phyloP scores from a whole-genome alignment of 805 yeast genomes.

The Yarrowia sp. region DNA sequence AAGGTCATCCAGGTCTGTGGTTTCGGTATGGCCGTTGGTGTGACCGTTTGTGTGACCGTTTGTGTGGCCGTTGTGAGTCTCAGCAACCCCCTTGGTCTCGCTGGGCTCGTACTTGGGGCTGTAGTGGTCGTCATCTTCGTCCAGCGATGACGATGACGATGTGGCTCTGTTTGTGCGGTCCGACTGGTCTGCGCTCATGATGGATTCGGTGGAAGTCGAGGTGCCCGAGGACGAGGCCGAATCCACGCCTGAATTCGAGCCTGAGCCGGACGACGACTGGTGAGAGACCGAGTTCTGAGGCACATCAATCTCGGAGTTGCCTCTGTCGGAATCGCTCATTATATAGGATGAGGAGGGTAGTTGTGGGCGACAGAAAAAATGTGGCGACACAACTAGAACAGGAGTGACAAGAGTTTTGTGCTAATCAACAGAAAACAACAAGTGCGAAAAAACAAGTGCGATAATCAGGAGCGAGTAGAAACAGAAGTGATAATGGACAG shows the following conservation, averaged over 20 bases:
- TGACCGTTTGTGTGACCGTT: background rate
- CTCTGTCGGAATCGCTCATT: constrained; percentile 17
- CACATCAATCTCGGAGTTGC: constrained; percentile 17
- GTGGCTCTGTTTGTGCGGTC: constrained; percentile 12
- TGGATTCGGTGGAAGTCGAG: constrained; percentile 28
- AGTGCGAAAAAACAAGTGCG: background rate
- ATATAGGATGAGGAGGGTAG: background rate
- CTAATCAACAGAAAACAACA: background rate
- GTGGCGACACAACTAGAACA: constrained; percentile 9
- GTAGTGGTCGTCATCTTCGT: constrained; percentile 39
- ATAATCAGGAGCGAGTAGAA: background rate
- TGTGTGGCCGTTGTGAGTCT: background rate
- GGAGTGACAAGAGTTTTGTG: background rate
- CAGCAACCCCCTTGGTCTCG: background rate
- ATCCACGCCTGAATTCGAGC: constrained; percentile 7
- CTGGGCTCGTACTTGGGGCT: constrained; percentile 35
- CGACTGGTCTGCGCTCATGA: constrained; percentile 26
- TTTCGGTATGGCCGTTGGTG: too few species aligned
- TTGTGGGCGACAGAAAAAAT: constrained; percentile 14
- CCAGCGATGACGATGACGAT: constrained; percentile 25
- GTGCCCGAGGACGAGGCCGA: constrained; percentile 21
- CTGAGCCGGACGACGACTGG: background rate
- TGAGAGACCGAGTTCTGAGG: constrained; percentile 10
- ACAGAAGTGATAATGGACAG: background rate
- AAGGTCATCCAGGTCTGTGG: constrained; percentile 11